phyloP scores from a whole-genome alignment of 1,284 basidiomycete genomes.

The Austroboletus niveus region DNA sequence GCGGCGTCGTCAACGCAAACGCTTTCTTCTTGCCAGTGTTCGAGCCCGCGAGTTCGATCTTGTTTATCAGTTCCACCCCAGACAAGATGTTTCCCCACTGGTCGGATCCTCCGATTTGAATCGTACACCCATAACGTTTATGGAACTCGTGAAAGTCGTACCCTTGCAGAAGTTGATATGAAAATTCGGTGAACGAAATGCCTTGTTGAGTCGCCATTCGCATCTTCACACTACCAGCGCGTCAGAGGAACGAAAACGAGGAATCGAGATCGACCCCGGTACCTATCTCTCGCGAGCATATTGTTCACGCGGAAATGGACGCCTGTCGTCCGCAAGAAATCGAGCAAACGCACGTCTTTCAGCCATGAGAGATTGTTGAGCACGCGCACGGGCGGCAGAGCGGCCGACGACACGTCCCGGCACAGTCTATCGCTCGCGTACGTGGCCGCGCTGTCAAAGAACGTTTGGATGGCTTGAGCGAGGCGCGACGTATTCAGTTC shows the following conservation, averaged over 20 bases:
- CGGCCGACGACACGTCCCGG: conserved; percentile 4
- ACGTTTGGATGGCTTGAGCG: conserved; percentile 61
- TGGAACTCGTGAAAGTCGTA: conserved; percentile 90
- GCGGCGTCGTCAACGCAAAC: conserved; percentile 89
- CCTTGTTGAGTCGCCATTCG: conserved; percentile 78
- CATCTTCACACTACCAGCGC: conserved; percentile 71
- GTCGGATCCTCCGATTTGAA: conserved; percentile 96
- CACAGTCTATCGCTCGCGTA: conserved; percentile 52
- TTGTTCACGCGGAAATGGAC: conserved; percentile 80
- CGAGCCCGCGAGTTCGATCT: conserved; percentile 34
- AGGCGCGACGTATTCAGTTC: conserved; percentile 70
- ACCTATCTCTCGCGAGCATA: conserved; percentile 89
- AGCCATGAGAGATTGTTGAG: conserved; percentile 90
- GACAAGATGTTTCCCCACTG: conserved; percentile 99
- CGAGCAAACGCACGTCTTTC: conserved; percentile 68
- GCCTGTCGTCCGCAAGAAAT: conserved; percentile 85
- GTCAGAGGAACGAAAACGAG: conserved; percentile 1
- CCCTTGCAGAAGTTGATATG: conserved; percentile 96
- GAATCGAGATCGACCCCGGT: not conserved
- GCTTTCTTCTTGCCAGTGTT: conserved; percentile 44
- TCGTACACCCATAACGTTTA: conserved; percentile 64
- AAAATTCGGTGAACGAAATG: conserved; percentile 97
- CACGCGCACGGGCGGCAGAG: conserved; percentile 43
- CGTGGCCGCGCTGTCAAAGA: conserved; percentile 66
- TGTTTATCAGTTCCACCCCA: conserved; percentile 84